Percentiles rank a stretch among this genome's conserved stretches.
Evolutionary conservation across 805 yeast species (phyloP).

Genomic region (Metschnikowia kunwiensis): DNA sequence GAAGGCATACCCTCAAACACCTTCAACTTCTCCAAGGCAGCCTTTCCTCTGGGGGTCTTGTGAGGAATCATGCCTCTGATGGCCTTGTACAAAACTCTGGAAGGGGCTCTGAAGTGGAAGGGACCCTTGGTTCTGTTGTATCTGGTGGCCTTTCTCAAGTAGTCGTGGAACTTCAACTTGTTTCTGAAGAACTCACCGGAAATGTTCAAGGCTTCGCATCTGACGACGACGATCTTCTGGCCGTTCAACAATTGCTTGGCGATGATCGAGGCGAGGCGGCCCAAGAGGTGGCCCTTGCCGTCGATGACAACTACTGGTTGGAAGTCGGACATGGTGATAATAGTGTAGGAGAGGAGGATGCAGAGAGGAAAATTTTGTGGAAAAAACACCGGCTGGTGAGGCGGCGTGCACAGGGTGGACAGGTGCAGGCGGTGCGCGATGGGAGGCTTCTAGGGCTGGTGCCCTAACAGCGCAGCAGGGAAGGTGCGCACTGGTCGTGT

Average conservation of each 20-base stretch:
- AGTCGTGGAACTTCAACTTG: constrained; percentile 99
- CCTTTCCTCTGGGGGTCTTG: constrained; percentile 99
- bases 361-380: constrained; percentile 15
- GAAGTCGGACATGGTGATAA: constrained; percentile 64
- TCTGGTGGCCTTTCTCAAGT: constrained; percentile 98
- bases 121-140: constrained; percentile 99
- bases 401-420: background rate
- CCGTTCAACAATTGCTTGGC: constrained; percentile 99
- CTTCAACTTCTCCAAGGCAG: constrained; percentile 98
- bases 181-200: constrained; percentile 99
- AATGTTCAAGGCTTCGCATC: constrained; percentile 97
- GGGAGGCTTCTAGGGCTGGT: constrained; percentile 8
- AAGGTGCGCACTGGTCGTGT: no score
- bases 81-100: constrained; percentile 99
- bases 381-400: constrained; percentile 5
- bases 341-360: background rate
- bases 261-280: constrained; percentile 98
- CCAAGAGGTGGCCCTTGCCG: constrained; percentile 99
- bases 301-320: constrained; percentile 98
- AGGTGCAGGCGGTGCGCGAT: constrained; percentile 2
- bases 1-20: constrained; percentile 99
- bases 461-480: constrained; percentile 8
- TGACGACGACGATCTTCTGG: constrained; percentile 95
- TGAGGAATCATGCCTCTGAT: constrained; percentile 99
- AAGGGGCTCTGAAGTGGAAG: constrained; percentile 99